These are phyloP conservation scores for Ailanthus altissimus DNA, from an alignment of 345 rosid species.

Conservation along the genomic window DNA sequence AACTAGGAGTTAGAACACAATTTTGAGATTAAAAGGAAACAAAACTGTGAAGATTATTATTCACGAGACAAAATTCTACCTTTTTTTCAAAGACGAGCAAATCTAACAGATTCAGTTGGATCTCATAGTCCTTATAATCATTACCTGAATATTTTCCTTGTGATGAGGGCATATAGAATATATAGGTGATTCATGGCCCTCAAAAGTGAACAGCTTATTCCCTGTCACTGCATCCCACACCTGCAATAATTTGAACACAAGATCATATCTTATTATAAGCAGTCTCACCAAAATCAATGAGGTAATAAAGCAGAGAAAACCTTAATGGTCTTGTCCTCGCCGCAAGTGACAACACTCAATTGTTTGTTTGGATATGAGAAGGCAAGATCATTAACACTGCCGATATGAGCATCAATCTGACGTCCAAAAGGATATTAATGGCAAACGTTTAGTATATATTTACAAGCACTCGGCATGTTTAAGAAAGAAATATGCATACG, in stretches of 20 bases:
- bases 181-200: conserved; percentile 91
- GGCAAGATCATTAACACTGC: conserved; percentile 85
- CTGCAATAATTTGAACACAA: conserved; percentile 40
- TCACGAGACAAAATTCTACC: neutral
- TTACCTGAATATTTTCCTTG: conserved; percentile 84
- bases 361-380: conserved; percentile 78
- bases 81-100: neutral
- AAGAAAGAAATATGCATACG: neutral
- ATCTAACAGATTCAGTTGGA: conserved; percentile 8
- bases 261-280: conserved; percentile 12
- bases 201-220: conserved; percentile 48
- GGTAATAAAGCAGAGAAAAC: conserved; percentile 44
- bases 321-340: conserved; percentile 79
- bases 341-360: conserved; percentile 70
- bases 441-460: conserved; percentile 1
- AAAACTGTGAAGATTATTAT: neutral
- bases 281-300: neutral
- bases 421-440: conserved; percentile 14
- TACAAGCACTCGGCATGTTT: neutral
- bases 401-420: conserved; percentile 87
- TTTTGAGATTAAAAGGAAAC: neutral
- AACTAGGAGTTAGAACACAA: neutral
- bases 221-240: conserved; percentile 88
- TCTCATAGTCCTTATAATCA: conserved; percentile 3
- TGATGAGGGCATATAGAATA: conserved; percentile 82